Evolutionary conservation across 2,329 filamentous ascomycete species (phyloP).

Genomic region (Arthroderma uncinatum): DNA sequence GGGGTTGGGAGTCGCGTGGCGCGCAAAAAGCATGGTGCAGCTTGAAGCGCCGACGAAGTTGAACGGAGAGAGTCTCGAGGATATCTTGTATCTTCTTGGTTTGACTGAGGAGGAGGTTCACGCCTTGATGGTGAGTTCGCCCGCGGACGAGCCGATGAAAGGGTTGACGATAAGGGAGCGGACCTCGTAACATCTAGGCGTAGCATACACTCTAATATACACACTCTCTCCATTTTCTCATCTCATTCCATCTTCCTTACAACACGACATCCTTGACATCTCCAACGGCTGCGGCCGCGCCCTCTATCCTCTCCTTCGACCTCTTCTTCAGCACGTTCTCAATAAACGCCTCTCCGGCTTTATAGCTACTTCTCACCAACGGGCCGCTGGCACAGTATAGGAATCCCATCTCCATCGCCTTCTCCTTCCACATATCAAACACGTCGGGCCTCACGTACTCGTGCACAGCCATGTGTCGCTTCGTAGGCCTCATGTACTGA

Average conservation of each 20-base stretch:
- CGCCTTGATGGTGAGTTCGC: conserved; percentile 25
- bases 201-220: neutral
- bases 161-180: neutral
- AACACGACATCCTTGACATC: conserved; percentile 17
- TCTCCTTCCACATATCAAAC: conserved; percentile 84
- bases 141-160: neutral
- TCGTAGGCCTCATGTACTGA: conserved; percentile 99
- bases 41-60: conserved; percentile 48
- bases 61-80: conserved; percentile 47
- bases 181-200: neutral
- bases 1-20: conserved; percentile 52
- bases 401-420: conserved; percentile 90
- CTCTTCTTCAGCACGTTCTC: conserved; percentile 94
- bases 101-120: conserved; percentile 40
- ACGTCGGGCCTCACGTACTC: conserved; percentile 85
- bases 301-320: conserved; percentile 20
- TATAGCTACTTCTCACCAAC: conserved; percentile 88
- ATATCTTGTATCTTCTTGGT: conserved; percentile 50
- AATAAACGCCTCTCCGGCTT: conserved; percentile 96
- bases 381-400: conserved; percentile 92
- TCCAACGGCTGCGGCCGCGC: conserved; percentile 20
- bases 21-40: conserved; percentile 55
- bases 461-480: conserved; percentile 92
- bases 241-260: conserved; percentile 21
- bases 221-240: conserved; percentile 10